Evolutionary conservation across 345 rosid species (phyloP).

Genomic region (Turnera subulata): DNA sequence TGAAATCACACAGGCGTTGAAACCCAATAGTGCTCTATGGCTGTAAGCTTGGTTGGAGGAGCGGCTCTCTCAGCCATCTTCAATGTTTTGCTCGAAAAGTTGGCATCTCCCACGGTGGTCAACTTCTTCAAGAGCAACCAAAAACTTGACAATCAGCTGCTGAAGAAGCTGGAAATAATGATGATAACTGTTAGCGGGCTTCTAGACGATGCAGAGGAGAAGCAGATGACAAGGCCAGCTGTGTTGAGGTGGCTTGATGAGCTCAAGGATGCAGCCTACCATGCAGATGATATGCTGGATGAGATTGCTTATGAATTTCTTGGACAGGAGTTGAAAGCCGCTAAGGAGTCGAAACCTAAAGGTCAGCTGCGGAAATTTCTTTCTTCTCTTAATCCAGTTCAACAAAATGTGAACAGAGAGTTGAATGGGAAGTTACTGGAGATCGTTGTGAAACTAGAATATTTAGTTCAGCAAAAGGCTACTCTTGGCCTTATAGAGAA

Average conservation of each 20-base stretch:
- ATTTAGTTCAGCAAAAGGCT: conserved; percentile 5
- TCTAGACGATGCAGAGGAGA: neutral
- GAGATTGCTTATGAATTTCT: neutral
- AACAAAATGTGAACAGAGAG: neutral
- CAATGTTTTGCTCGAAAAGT: neutral
- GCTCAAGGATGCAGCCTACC: too few species aligned
- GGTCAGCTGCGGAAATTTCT: too few species aligned
- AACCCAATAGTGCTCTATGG: too few species aligned
- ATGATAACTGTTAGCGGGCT: neutral
- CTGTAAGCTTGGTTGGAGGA: too few species aligned
- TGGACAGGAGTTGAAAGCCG: neutral
- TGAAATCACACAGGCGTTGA: too few species aligned
- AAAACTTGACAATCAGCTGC: neutral
- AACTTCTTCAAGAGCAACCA: neutral
- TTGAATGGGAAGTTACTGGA: neutral
- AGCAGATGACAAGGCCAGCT: neutral
- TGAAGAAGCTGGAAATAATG: neutral
- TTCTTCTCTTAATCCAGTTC: conserved; percentile 8
- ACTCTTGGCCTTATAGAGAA: conserved; percentile 14
- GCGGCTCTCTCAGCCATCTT: neutral
- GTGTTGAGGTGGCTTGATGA: too few species aligned
- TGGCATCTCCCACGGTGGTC: neutral
- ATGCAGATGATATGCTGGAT: too few species aligned
- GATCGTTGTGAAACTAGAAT: conserved; percentile 10
- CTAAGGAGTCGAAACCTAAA: neutral